phyloP scores from a whole-genome alignment of 1,139 yeast genomes.

The Scheffersomyces illinoinensis region DNA sequence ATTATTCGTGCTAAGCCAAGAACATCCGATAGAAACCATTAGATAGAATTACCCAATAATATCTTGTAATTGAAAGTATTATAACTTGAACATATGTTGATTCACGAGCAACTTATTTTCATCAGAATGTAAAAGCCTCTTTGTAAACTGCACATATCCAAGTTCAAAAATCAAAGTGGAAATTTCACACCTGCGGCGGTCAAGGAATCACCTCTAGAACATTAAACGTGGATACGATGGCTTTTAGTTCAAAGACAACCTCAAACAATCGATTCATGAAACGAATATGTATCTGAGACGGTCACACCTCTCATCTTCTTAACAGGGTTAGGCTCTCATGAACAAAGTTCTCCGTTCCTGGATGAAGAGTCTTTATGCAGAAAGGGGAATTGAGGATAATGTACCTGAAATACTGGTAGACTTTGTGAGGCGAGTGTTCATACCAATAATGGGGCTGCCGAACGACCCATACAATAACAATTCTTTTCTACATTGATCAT shows the following conservation, averaged over 20 bases:
- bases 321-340: too few species aligned
- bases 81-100: neutral
- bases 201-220: neutral
- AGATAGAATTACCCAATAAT: constrained; percentile 1
- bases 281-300: neutral
- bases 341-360: neutral
- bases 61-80: neutral
- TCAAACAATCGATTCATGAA: neutral
- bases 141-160: neutral
- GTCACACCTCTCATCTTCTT: neutral
- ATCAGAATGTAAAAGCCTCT: neutral
- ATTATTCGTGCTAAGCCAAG: constrained; percentile 96
- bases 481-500: neutral
- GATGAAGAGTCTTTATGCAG: neutral
- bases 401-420: too few species aligned
- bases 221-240: neutral
- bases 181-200: neutral
- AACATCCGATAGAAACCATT: constrained; percentile 82
- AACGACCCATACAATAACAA: neutral
- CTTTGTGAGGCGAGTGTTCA: neutral
- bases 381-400: neutral
- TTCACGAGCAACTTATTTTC: neutral
- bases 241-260: neutral
- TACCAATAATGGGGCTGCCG: neutral
- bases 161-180: neutral